These are phyloP conservation scores for Rosellinia necatrix DNA, from an alignment of 2,329 filamentous ascomycete species.

Conservation along the genomic window DNA sequence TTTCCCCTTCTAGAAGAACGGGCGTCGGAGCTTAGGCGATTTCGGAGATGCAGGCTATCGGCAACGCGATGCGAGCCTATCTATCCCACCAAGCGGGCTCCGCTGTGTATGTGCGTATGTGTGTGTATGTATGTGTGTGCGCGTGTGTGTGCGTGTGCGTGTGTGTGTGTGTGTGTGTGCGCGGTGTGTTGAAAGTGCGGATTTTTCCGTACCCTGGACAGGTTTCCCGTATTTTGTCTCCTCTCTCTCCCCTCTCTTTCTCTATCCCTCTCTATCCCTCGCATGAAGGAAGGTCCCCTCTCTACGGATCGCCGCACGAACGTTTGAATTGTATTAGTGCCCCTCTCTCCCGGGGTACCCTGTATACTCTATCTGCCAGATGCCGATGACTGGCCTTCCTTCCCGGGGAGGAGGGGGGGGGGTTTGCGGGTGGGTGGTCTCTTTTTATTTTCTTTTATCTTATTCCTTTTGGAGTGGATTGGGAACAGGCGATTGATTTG, in stretches of 20 bases:
- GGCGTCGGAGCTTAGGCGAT: neutral
- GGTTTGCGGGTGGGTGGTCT: no score
- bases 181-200: conserved; percentile 8
- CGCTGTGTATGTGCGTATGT: no score
- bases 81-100: neutral
- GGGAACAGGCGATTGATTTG: no score
- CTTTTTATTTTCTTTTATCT: no score
- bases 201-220: conserved; percentile 10
- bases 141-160: no score
- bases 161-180: no score
- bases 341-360: conserved; percentile 7
- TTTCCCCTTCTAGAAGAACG: conserved; percentile 13
- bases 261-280: neutral
- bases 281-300: conserved; percentile 5
- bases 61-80: neutral
- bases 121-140: no score
- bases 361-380: conserved; percentile 5
- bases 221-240: neutral
- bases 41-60: conserved; percentile 12
- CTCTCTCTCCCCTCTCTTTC: neutral
- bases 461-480: no score
- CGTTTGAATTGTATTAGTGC: conserved; percentile 1
- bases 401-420: neutral
- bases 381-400: no score
- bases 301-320: conserved; percentile 15